A percentile compares a stretch with the other conserved stretches of the same genome.
phyloP scores from a whole-genome alignment of 331 rosid species.

The Quercus phellos region DNA sequence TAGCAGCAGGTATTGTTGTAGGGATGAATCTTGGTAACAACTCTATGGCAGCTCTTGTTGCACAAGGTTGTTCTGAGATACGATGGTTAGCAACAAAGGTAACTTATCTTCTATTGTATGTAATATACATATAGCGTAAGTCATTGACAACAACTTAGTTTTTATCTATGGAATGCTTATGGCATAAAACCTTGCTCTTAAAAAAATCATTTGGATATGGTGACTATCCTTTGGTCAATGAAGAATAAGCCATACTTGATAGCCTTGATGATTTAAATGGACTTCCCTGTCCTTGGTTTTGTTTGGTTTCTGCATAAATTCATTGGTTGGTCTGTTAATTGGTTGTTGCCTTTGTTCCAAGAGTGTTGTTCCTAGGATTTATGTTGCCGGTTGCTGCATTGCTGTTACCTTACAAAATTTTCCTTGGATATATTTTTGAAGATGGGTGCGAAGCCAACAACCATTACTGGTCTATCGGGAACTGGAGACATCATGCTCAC shows the following conservation, averaged over 20 bases:
- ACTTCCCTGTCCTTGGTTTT: background rate
- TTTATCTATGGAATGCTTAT: background rate
- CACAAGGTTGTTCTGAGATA: conserved; percentile 97
- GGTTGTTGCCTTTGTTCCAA: background rate
- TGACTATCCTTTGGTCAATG: background rate
- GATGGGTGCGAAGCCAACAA: conserved; percentile 94
- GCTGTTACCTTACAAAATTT: conserved; percentile 18
- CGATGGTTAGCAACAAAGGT: conserved; percentile 98
- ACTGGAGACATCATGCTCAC: conserved; percentile 97
- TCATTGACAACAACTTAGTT: background rate
- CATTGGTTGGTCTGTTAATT: background rate
- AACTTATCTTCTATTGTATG: background rate
- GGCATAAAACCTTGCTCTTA: background rate
- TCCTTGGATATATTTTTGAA: conserved; percentile 34
- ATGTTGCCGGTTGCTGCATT: background rate
- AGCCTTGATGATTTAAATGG: background rate
- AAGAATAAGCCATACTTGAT: background rate
- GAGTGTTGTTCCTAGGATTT: background rate
- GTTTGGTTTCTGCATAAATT: background rate
- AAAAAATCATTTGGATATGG: background rate
- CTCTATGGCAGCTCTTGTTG: conserved; percentile 94
- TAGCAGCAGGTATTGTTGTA: conserved; percentile 93
- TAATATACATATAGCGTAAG: background rate
- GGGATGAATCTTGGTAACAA: conserved; percentile 96
- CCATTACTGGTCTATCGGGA: conserved; percentile 91